Percentiles rank a stretch among this genome's conserved stretches.
Evolutionary conservation across 1,139 yeast species (phyloP).

Genomic region (Taiozyma sp.): DNA sequence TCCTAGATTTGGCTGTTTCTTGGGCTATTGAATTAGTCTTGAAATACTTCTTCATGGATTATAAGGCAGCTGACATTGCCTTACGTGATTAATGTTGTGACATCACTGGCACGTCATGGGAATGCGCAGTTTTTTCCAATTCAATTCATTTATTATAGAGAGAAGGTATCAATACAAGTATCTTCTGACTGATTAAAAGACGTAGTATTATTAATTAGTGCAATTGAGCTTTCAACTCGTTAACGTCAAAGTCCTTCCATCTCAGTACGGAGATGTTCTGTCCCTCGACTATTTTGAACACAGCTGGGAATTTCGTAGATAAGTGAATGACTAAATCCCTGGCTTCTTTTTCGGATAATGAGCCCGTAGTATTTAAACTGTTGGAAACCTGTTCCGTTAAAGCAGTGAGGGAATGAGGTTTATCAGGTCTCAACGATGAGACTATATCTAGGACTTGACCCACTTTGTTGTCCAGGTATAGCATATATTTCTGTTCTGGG

Average conservation of each 20-base stretch:
- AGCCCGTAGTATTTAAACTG: slow-evolving; percentile 25
- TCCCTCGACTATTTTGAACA: slow-evolving; percentile 14
- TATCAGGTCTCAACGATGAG: slow-evolving; percentile 24
- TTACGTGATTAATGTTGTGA: slow-evolving; percentile 13
- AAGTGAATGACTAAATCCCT: slow-evolving; percentile 22
- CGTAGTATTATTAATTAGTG: neutral
- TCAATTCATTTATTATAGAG: neutral
- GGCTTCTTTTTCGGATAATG: slow-evolving; percentile 29
- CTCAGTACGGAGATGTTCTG: slow-evolving; percentile 12
- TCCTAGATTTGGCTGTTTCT: slow-evolving; percentile 71
- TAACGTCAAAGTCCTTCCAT: slow-evolving; percentile 20
- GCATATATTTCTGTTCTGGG: slow-evolving; percentile 33
- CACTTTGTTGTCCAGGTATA: slow-evolving; percentile 38
- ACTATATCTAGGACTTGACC: slow-evolving; percentile 30
- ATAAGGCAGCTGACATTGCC: slow-evolving; percentile 90
- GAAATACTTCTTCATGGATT: slow-evolving; percentile 85
- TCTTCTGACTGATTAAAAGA: neutral
- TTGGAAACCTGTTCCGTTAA: slow-evolving; percentile 26
- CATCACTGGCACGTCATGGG: neutral
- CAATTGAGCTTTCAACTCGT: slow-evolving; percentile 8
- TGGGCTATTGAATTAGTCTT: slow-evolving; percentile 77
- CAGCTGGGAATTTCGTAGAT: slow-evolving; percentile 14
- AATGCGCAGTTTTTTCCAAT: neutral
- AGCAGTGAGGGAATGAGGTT: slow-evolving; percentile 28
- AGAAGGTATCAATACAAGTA: neutral